Base-by-base conservation (phyloP, 352 stramenopile genomes). In the Plasmopara halstedii region DNA sequence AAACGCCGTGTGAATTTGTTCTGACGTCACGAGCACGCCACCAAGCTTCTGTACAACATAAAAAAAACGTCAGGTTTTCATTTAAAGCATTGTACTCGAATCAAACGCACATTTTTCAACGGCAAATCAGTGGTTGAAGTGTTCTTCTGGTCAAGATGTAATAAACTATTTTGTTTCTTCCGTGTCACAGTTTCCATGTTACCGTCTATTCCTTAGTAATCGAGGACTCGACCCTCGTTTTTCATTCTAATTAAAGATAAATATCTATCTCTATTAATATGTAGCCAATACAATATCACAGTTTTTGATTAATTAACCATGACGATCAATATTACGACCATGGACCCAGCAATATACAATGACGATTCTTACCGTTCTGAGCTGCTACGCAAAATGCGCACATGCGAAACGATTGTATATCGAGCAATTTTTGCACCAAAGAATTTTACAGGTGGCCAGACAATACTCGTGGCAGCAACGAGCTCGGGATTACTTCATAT, bases 1-100 rank as follows among this genome's bases (percentile, higher is more conserved):
- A 64, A 96, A 96, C 26, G 83, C 85, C 17, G 62, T 53, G 31
- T 64, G 70, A 33, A 96, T 88, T 61, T 96, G 84, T 25, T 93
- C 77, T 0, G 79, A 69, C 13, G 75, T 90, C 20, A 96, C 71
- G 11, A 91, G 50, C 22, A 95, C 77, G 3, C 86, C 86, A 31
- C 86, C 85, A 27, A 85, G 78, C 17, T 81, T 70, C 63, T 94
- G 29, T 20, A 13, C 13, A 21, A 15, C 14, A 35, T 22, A 21
- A 25, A n/a, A 55, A 38, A 19, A 29, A 40, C 39, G 3, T 13
- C 15, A 21, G 25, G 7, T 29, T 9, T 11, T 10, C 25, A 29
- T 10, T 10, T 29, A 11, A 10, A 11, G 25, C 25, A 29, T 6
- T 29, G 11, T 2, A 29, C 7, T 4, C 4, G 33, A 15, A 18